Conservation (phyloP, 768 basidiomycete species). For the Tylopilus plumbeoviolaceoides region DNA sequence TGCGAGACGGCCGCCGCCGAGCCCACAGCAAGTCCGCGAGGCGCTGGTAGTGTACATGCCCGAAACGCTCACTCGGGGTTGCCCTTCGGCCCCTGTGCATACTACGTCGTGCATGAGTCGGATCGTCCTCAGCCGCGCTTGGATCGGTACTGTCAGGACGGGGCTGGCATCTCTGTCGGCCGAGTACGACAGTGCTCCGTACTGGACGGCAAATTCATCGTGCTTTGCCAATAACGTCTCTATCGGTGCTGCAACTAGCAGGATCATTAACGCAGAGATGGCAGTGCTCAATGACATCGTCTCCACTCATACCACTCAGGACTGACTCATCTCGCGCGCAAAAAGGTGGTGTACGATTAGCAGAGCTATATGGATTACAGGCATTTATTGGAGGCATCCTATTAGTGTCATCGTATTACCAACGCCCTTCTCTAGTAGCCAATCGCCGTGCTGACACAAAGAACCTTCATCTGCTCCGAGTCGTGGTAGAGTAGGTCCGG, state of each 20-base stretch:
- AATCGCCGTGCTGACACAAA: too few relatives aligned
- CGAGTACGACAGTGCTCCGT: constrained; percentile 88
- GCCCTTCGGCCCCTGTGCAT: constrained; percentile 81
- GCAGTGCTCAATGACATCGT: constrained; percentile 74
- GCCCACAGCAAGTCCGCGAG: constrained; percentile 81
- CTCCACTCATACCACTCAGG: too few relatives aligned
- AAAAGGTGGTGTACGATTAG: not conserved
- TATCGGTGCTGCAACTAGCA: constrained; percentile 94
- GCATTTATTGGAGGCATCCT: constrained; percentile 12
- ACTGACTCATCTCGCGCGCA: too few relatives aligned
- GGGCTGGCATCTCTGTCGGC: constrained; percentile 88
- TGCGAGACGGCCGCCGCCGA: constrained; percentile 71
- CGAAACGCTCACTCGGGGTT: constrained; percentile 57
- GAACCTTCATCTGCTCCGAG: too few relatives aligned
- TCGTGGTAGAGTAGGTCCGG: too few relatives aligned
- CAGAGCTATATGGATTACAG: not conserved
- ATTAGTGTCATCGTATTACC: too few relatives aligned
- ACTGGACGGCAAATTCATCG: constrained; percentile 93
- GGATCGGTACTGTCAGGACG: constrained; percentile 86
- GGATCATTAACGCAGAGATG: constrained; percentile 95
- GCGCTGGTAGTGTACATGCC: constrained; percentile 72
- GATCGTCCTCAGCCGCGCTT: constrained; percentile 94
- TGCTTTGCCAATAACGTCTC: constrained; percentile 90
- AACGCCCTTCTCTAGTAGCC: too few relatives aligned
- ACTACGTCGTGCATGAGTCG: constrained; percentile 86